A percentile compares a stretch with the other conserved stretches of the same genome.
Conservation (phyloP, 257 asterid species). For the Solanum megistacrolobum region DNA sequence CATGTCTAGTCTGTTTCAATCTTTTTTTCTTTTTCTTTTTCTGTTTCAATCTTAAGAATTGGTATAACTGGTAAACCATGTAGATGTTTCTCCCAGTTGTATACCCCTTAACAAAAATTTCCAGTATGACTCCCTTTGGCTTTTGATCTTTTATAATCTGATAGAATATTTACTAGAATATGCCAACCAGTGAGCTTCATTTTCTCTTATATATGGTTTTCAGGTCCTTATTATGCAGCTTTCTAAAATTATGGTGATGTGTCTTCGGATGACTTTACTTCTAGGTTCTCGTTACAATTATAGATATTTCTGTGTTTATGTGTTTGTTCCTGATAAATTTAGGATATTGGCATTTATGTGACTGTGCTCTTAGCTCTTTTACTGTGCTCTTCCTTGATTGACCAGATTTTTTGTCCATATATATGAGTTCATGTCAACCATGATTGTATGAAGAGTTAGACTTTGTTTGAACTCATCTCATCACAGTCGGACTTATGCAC, state of each 20-base stretch:
- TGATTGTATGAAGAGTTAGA: not conserved
- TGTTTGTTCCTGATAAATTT: not conserved
- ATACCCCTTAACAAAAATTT: not conserved
- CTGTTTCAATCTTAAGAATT: not conserved
- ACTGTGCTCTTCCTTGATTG: not conserved
- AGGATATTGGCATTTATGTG: not conserved
- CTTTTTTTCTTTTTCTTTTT: not conserved
- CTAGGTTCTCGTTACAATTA: not conserved
- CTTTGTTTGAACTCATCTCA: not conserved
- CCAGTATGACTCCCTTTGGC: not conserved
- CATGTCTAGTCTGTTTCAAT: not conserved
- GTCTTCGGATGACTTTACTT: not conserved
- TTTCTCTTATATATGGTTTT: not conserved
- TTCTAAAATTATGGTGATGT: not conserved
- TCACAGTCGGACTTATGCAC: not conserved
- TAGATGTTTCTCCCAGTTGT: not conserved
- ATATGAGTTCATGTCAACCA: not conserved
- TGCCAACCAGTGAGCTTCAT: not conserved
- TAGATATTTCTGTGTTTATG: not conserved
- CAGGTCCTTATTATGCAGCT: not conserved
- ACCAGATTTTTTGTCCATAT: not conserved
- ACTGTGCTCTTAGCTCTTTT: not conserved
- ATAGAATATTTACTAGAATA: not conserved
- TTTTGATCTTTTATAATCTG: not conserved
- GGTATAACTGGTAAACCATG: not conserved